Evolutionary conservation across 2,329 filamentous ascomycete genomes (phyloP).

Genomic region (Pyricularia grisea): DNA sequence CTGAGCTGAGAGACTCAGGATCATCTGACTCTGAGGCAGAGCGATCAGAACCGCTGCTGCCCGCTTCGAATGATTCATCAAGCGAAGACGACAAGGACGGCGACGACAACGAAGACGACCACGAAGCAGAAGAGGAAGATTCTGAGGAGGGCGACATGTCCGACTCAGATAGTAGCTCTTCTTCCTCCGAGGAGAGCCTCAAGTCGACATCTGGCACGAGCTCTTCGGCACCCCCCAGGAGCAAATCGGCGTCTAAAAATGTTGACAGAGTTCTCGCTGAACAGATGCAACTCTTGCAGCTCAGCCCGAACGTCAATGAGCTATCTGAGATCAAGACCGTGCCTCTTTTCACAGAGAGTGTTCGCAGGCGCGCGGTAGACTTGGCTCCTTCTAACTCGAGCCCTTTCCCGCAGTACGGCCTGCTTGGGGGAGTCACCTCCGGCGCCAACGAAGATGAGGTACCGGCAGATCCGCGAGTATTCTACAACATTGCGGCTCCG

Average conservation of each 20-base stretch:
- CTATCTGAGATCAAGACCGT: neutral
- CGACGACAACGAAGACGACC: neutral
- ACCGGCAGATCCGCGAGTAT: slow-evolving; percentile 23
- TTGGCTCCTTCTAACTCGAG: neutral
- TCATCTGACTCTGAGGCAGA: neutral
- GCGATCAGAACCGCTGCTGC: neutral
- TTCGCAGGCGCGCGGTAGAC: neutral
- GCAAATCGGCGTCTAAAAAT: neutral
- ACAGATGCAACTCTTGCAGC: neutral
- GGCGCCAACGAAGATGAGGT: neutral
- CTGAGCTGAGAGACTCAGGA: neutral
- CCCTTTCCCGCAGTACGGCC: neutral
- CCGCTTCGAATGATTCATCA: neutral
- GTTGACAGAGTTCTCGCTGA: neutral
- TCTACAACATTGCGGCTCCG: slow-evolving; percentile 37
- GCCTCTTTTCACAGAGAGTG: neutral
- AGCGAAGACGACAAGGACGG: neutral
- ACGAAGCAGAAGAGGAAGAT: neutral
- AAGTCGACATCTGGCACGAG: neutral
- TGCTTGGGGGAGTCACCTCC: neutral
- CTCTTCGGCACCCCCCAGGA: neutral
- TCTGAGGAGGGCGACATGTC: neutral
- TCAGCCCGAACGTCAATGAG: neutral
- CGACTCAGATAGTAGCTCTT: neutral
- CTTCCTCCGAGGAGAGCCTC: neutral